Conservation (phyloP, 805 yeast species). For the Ogataea dorogensis region DNA sequence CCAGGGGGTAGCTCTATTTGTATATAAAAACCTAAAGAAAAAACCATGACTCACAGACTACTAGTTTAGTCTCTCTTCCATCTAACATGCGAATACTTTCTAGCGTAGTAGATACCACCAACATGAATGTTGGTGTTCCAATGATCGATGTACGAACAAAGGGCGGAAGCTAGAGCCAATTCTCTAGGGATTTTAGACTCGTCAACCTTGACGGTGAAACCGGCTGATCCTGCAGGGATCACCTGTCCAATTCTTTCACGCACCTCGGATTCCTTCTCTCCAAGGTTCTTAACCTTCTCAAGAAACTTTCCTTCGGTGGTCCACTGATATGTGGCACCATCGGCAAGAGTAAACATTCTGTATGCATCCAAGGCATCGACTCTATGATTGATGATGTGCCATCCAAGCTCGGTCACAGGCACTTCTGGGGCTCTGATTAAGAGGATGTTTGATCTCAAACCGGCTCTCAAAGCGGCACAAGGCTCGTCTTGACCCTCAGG, state of each 20-base stretch:
- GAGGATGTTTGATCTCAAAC: slow-evolving; percentile 56
- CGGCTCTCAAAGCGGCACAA: slow-evolving; percentile 58
- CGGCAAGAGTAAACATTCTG: slow-evolving; percentile 57
- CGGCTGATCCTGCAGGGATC: slow-evolving; percentile 49
- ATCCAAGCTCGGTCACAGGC: slow-evolving; percentile 56
- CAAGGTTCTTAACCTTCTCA: slow-evolving; percentile 56
- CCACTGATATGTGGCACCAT: slow-evolving; percentile 66
- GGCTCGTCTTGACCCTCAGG: slow-evolving; percentile 53
- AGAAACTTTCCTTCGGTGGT: slow-evolving; percentile 56
- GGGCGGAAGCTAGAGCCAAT: slow-evolving; percentile 56
- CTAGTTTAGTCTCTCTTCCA: slow-evolving; percentile 50
- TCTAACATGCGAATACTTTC: slow-evolving; percentile 47
- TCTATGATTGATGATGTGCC: slow-evolving; percentile 59
- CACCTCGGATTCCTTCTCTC: slow-evolving; percentile 63
- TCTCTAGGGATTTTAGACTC: slow-evolving; percentile 55
- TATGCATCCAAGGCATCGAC: slow-evolving; percentile 63
- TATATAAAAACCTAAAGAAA: slow-evolving; percentile 12
- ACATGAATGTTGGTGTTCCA: slow-evolving; percentile 62
- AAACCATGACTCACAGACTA: slow-evolving; percentile 4
- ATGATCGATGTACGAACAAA: slow-evolving; percentile 61
- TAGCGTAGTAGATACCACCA: slow-evolving; percentile 64
- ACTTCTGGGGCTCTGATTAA: slow-evolving; percentile 50
- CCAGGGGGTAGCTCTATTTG: slow-evolving; percentile 18
- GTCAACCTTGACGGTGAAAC: slow-evolving; percentile 56
- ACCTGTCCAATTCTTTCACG: slow-evolving; percentile 64